Evolutionary conservation across 2,329 filamentous ascomycete genomes (phyloP).

Genomic region (Setomelanomma holmii): DNA sequence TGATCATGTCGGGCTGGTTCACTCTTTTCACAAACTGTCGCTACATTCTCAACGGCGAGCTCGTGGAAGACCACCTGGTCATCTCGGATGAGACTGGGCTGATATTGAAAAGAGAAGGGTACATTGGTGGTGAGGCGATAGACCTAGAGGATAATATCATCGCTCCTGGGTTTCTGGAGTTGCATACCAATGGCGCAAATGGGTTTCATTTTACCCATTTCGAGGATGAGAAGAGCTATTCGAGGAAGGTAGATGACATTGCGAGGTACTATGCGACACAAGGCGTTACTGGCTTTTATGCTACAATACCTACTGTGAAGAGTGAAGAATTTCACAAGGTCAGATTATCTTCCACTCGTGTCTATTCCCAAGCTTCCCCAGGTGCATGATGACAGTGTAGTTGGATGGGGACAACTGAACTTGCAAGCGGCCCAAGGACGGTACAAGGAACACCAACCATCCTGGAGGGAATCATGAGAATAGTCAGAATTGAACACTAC

Average conservation of each 20-base stretch:
- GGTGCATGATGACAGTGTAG: too few species aligned
- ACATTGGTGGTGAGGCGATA: constrained; percentile 54
- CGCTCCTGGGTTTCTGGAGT: constrained; percentile 62
- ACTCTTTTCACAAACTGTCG: constrained; percentile 57
- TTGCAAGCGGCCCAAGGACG: too few species aligned
- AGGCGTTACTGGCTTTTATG: constrained; percentile 63
- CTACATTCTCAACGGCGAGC: constrained; percentile 52
- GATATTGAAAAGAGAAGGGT: constrained; percentile 52
- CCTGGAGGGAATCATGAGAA: too few species aligned
- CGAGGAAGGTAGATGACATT: constrained; percentile 54
- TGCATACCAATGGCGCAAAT: constrained; percentile 62
- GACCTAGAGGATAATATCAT: constrained; percentile 60
- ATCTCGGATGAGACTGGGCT: constrained; percentile 54
- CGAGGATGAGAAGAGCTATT: constrained; percentile 52
- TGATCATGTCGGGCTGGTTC: constrained; percentile 51
- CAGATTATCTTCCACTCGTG: constrained; percentile 6
- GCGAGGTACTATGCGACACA: constrained; percentile 58
- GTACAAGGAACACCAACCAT: too few species aligned
- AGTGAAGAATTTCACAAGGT: constrained; percentile 55
- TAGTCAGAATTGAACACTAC: too few species aligned
- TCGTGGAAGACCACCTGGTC: constrained; percentile 54
- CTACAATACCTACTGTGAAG: constrained; percentile 61
- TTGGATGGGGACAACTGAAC: too few species aligned
- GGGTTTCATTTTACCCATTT: constrained; percentile 64
- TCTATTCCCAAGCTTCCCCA: too few species aligned